These are phyloP conservation scores for Pochonia chlamydosporia DNA, from an alignment of 2,329 filamentous ascomycete genomes.

Conservation along the genomic window DNA sequence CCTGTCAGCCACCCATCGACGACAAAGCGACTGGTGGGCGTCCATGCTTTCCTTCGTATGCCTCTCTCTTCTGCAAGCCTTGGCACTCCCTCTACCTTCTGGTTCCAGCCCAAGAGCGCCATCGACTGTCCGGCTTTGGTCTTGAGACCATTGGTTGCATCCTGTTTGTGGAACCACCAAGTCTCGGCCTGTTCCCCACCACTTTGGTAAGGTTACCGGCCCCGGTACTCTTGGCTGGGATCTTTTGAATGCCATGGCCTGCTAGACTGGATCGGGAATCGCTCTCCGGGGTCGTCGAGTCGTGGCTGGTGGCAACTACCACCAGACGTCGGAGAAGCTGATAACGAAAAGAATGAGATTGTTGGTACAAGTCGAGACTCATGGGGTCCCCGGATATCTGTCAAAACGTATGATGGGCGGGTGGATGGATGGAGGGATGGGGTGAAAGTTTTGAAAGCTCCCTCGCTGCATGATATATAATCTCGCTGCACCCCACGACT, in stretches of 20 bases:
- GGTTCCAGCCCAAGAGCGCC: background rate
- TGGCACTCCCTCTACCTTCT: background rate
- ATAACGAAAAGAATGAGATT: constrained; percentile 2
- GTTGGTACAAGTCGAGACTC: background rate
- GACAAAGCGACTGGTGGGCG: no score
- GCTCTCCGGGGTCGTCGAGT: constrained; percentile 4
- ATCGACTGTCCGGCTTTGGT: background rate
- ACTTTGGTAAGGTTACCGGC: background rate
- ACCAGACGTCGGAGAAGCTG: background rate
- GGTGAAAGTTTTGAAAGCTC: no score
- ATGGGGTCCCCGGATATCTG: background rate
- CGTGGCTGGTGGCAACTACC: constrained; percentile 5
- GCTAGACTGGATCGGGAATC: constrained; percentile 2
- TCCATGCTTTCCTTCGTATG: no score
- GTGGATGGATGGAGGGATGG: background rate
- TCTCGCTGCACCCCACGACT: background rate
- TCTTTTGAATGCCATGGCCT: constrained; percentile 7
- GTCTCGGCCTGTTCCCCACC: background rate
- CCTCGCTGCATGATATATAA: no score
- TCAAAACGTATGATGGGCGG: background rate
- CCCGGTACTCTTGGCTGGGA: constrained; percentile 3
- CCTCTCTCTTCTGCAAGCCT: background rate
- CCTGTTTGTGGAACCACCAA: background rate
- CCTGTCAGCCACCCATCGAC: no score
- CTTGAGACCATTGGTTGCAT: background rate